Evolutionary conservation across 352 stramenopile genomes (phyloP), one percentile per base, ranked within the genome.

Genomic region (Pythium scleroteichum): DNA sequence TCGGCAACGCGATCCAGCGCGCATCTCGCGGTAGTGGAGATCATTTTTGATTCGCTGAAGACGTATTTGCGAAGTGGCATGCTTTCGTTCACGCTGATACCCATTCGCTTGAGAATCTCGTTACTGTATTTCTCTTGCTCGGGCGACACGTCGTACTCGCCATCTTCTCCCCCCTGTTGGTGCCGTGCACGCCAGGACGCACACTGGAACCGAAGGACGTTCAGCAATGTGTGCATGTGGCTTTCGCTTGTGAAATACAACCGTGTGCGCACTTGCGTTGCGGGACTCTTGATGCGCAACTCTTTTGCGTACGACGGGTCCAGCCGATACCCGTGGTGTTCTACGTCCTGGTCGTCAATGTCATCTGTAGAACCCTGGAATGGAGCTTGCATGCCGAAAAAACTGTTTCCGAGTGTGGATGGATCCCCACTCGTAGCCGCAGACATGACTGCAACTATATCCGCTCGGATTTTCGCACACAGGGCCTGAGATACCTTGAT

Each of bases 231-330:
- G 73, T 99, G 97, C 55, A 99, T 82, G 76, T 99, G 98, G 56
- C 82, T 94, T 77, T 99, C 98, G 42, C 93, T 99, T 16, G 97
- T 99, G 65, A 99, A 99, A 73, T 99, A 99, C 17, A 99, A 78
- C 4, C 97, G 88, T 26, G 97, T 99, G 60, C 97, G 94, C 53
- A 95, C 83, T 65, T 92, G 84, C 9, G 82, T 94, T 5, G 76
- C 79, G 0, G 86, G 84, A 45, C 82, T 93, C 69, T 99, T 99
- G 73, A 99, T 99, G 38, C 89, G 87, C 33, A 99, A 71, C 63
- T 99, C 97, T 45, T 92, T 92, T 4, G 81, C 85, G 33, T 87
- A 95, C 6, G 83, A 85, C 14, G 86, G 85, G 44, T 96, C 87
- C 47, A 97, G 73, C 4, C 86, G 83, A 45, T 97, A 96, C n/a